Conservation (phyloP, 768 basidiomycete genomes). For the Tricholoma terreum region DNA sequence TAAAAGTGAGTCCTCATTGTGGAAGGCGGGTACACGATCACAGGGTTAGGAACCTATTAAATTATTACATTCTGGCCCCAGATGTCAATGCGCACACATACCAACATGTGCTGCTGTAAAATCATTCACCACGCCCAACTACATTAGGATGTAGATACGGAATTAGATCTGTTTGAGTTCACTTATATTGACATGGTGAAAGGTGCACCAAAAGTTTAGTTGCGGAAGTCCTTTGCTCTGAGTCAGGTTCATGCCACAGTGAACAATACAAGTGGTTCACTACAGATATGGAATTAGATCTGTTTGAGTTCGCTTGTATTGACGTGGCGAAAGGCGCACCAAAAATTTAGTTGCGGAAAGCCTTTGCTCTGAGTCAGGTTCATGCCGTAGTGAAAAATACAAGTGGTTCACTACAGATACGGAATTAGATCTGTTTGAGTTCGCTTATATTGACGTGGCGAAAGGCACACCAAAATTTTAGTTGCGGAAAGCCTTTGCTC, state of each 20-base stretch:
- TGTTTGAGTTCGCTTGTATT: too few species aligned
- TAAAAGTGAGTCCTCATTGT: background rate
- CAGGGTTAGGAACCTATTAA: background rate
- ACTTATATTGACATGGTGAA: background rate
- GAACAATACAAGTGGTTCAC: too few species aligned
- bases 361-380: background rate
- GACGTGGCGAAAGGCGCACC: too few species aligned
- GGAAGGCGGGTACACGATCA: background rate
- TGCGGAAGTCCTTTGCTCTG: too few species aligned
- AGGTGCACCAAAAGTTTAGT: too few species aligned
- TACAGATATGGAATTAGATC: too few species aligned
- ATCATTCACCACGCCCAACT: background rate
- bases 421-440: background rate
- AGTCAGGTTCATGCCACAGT: background rate
- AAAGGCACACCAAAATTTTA: too few species aligned
- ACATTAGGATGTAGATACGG: background rate
- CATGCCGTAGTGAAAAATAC: too few species aligned
- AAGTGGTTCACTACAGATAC: too few species aligned
- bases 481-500: too few species aligned
- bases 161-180: background rate
- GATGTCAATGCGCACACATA: background rate
- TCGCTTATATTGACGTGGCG: too few species aligned
- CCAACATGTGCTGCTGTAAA: background rate
- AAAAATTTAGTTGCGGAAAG: too few species aligned
- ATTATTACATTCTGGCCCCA: background rate